These are phyloP conservation scores for Phytophthora crassamura DNA, from an alignment of 352 stramenopile species.

Conservation along the genomic window DNA sequence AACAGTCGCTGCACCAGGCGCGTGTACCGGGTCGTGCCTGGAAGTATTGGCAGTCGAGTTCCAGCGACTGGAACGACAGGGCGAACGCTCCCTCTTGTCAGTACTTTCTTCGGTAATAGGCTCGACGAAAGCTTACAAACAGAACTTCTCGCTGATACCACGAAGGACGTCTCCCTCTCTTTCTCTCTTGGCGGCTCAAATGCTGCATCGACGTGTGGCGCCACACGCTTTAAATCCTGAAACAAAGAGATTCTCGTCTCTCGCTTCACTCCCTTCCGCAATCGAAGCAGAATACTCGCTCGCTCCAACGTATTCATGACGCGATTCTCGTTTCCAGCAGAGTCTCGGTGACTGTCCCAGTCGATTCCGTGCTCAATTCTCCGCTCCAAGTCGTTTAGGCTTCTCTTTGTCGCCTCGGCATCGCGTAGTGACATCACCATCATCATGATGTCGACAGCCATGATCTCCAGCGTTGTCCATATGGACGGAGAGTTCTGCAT, in stretches of 20 bases:
- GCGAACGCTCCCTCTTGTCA: not conserved
- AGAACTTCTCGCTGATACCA: not conserved
- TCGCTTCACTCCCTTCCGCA: constrained; percentile 5
- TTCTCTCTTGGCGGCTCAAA: not conserved
- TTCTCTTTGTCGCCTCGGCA: not conserved
- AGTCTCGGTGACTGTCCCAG: not conserved
- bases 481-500: constrained; percentile 35
- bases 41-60: not conserved
- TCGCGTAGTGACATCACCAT: constrained; percentile 17
- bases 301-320: not conserved
- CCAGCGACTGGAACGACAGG: not conserved
- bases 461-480: constrained; percentile 26
- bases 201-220: not conserved
- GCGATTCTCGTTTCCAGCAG: not conserved
- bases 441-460: constrained; percentile 20
- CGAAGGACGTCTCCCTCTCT: not conserved
- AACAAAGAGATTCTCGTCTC: constrained; percentile 8
- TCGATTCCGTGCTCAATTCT: constrained; percentile 1
- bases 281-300: constrained; percentile 3
- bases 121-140: not conserved
- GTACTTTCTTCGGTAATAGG: not conserved
- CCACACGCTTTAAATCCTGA: constrained; percentile 7
- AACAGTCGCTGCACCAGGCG: constrained; percentile 15
- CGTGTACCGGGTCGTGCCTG: constrained; percentile 14
- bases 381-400: not conserved